Evolutionary conservation across 208 protist genomes (phyloP), one percentile per base, ranked within the genome.

Genomic region (Leishmania braziliensis): DNA sequence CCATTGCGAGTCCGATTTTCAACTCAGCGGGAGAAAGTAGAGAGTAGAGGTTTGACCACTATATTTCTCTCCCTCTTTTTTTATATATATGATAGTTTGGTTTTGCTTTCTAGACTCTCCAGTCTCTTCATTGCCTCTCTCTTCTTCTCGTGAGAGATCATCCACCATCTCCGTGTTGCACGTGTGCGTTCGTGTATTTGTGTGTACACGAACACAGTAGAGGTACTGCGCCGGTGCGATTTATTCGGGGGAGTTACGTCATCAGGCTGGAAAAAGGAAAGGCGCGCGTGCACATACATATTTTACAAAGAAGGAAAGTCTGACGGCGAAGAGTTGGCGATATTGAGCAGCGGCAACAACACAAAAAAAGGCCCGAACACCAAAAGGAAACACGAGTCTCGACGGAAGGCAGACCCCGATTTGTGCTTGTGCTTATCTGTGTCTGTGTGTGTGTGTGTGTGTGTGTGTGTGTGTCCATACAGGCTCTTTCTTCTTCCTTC

Each of bases 391-490:
- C 29, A 23, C 0, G 12, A 39, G 12, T 68, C 62, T 33, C 62
- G 23, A 29, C 62, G 39, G 29, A 68, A 68, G 18, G 62, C 9
- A 68, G 26, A 8, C 29, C 16, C 20, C 29, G 5, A 43, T 68
- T 39, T 46, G 43, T 46, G 43, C 43, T 39, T 20, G 26, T 14
- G 62, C 3, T 12, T 56, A 0, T 26, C 0, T 60, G 56, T 60
- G 56, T 60, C 18, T 60, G 56, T 60, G 60, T 39, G 3, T 63
- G 58, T 77, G 76, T 62, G 65, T 83, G 76, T 51, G 2, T 77
- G 33, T 46, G 43, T 5, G 14, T 51, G 29, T 29, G 23, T 29
- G 12, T 68, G 58, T 29, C 29, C 4, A 39, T 43, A 33, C 29
- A 20, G 14, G 26, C 6, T 29, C 33, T 16, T 68, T 10, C 62